Base-by-base conservation (phyloP, 495 filamentous ascomycete species). In the Tuber aestivum region DNA sequence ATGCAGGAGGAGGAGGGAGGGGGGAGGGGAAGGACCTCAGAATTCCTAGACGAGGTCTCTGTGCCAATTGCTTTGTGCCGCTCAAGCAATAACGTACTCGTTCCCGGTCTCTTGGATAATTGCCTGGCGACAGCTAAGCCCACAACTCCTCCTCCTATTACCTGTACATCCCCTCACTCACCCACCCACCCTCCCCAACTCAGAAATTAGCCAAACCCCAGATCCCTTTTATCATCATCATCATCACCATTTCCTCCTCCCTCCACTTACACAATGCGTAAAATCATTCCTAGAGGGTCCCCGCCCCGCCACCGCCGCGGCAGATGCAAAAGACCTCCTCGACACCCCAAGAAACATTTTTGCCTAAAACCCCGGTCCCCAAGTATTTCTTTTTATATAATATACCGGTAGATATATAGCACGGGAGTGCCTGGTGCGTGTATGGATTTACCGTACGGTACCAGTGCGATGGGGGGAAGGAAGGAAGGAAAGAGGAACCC, bases 11-110 rank as follows among this genome's bases (percentile, higher is more conserved):
- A 10, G 50, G 10, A 12, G n/a, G n/a, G 48, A 10, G 23, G n/a
- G 10, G 8, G 45, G 45, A 10, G 21, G 21, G 20, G 10, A 48
- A 78, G 71, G 75, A 90, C 92, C 88, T 97, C 95, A 77, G 93
- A 97, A 84, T 97, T 98, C 77, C 94, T 90, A 81, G 91, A 93
- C 73, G 92, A 95, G 0, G 95, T 99, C 87, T 98, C 96, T 70
- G 90, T 96, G 37, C 96, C 95, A 40, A 93, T 88, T 50, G 86
- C 86, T 45, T 86, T 84, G 85, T 97, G 93, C 45, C 90, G 87
- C 84, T 99, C 95, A 7, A 98, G 88, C 20, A 99, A 86, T 20
- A 99, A 86, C 0, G 94, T 97, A 40, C 86, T 88, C 7, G 88
- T 89, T 3, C 83, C 75, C 27, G 88, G 86, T 72, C 89, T 87